phyloP scores from a whole-genome alignment of 345 rosid species.

The Durio zibethinus region DNA sequence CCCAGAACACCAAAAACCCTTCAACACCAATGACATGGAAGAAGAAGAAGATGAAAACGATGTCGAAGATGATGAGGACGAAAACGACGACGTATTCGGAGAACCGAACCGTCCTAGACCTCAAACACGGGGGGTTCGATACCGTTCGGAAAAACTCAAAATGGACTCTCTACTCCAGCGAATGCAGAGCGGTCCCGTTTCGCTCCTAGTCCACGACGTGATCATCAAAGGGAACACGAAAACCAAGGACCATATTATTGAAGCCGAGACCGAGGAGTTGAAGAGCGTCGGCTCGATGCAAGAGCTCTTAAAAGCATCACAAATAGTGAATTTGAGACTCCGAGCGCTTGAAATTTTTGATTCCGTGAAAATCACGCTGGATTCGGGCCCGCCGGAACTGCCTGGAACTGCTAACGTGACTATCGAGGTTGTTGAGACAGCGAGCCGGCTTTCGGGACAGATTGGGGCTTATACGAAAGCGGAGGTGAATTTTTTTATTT shows the following conservation, averaged over 20 bases:
- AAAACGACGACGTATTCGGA: slow-evolving; percentile 27
- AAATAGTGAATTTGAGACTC: slow-evolving; percentile 57
- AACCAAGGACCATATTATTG: slow-evolving; percentile 79
- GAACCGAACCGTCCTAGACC: slow-evolving; percentile 23
- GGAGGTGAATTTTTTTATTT: slow-evolving; percentile 40
- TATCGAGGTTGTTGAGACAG: slow-evolving; percentile 66
- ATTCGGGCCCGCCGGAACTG: slow-evolving; percentile 84
- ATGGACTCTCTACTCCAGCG: slow-evolving; percentile 47
- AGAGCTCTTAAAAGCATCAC: slow-evolving; percentile 67
- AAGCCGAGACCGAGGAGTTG: slow-evolving; percentile 57
- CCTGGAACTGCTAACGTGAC: slow-evolving; percentile 83
- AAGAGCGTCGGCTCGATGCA: slow-evolving; percentile 61
- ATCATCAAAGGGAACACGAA: slow-evolving; percentile 69
- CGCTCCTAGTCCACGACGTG: slow-evolving; percentile 84
- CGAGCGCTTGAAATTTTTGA: slow-evolving; percentile 75
- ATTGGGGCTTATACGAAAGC: slow-evolving; percentile 73
- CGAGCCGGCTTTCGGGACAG: slow-evolving; percentile 58
- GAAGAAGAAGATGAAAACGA: slow-evolving; percentile 30
- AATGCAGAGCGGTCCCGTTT: slow-evolving; percentile 46
- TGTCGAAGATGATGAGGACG: slow-evolving; percentile 31
- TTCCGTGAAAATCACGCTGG: slow-evolving; percentile 77
- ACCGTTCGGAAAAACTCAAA: slow-evolving; percentile 34
- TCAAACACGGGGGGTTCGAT: slow-evolving; percentile 26
- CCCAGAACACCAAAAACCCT: neutral
- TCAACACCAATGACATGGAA: slow-evolving; percentile 4